Evolutionary conservation across 768 basidiomycete genomes (phyloP).

Genomic region (Lanmaoa pseudosensibilis): DNA sequence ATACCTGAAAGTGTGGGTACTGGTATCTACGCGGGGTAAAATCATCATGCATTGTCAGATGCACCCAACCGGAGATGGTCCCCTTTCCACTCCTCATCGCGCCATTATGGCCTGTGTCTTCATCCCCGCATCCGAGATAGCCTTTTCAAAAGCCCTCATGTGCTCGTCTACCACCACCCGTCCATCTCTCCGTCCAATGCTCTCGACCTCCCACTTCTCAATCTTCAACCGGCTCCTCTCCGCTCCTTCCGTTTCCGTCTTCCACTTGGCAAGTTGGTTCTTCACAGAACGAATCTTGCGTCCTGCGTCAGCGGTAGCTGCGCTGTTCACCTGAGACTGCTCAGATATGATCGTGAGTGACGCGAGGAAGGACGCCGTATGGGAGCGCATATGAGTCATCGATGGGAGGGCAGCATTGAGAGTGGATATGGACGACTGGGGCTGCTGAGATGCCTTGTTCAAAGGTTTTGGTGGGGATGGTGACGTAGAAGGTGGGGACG

Average conservation of each 20-base stretch:
- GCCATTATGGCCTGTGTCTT: conserved; percentile 87
- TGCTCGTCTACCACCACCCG: conserved; percentile 76
- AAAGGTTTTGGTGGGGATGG: conserved; percentile 26
- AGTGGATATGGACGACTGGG: conserved; percentile 32
- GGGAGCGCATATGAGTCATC: conserved; percentile 67
- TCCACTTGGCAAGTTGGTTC: conserved; percentile 80
- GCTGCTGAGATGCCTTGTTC: conserved; percentile 18
- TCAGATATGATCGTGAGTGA: conserved; percentile 80
- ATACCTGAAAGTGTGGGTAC: conserved; percentile 18
- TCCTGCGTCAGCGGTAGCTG: conserved; percentile 81
- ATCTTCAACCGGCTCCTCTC: conserved; percentile 75
- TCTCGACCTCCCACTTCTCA: conserved; percentile 76
- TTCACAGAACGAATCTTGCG: conserved; percentile 83
- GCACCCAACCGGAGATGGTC: background rate
- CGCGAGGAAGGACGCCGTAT: conserved; percentile 71
- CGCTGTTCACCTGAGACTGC: conserved; percentile 86
- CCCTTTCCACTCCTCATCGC: conserved; percentile 40
- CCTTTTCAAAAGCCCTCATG: conserved; percentile 69
- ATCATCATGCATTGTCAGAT: conserved; percentile 3
- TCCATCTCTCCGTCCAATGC: conserved; percentile 50
- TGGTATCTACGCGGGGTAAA: conserved; percentile 10
- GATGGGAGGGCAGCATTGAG: conserved; percentile 50
- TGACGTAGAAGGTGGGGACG: conserved; percentile 55
- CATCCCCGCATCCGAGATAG: conserved; percentile 66
- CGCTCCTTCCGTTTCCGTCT: conserved; percentile 81